phyloP scores from a whole-genome alignment of 2,329 filamentous ascomycete genomes.

The Talaromyces sp. region DNA sequence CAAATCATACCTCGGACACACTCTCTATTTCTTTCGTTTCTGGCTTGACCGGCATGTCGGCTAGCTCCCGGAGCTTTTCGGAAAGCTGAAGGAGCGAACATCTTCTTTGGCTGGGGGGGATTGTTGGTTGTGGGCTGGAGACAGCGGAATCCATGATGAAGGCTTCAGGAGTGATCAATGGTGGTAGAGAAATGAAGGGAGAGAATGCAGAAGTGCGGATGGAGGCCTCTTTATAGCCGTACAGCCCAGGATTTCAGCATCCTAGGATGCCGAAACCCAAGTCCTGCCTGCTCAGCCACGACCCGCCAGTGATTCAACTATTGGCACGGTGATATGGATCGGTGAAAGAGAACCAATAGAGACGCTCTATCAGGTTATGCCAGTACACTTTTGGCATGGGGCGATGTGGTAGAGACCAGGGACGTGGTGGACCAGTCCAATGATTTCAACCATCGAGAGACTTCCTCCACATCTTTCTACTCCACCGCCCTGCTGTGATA shows the following conservation, averaged over 20 bases:
- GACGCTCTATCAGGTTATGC: no score
- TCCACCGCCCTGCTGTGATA: no score
- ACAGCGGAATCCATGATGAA: neutral
- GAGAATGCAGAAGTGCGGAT: neutral
- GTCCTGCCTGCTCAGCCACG: neutral
- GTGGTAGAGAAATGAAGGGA: neutral
- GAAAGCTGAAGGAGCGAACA: neutral
- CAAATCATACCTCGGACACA: neutral
- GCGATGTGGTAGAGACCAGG: neutral
- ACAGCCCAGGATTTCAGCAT: constrained; percentile 7
- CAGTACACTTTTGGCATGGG: no score
- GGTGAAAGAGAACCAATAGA: no score
- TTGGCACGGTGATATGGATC: neutral
- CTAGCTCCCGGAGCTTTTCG: neutral
- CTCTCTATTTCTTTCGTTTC: neutral
- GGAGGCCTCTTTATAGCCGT: neutral
- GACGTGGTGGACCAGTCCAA: neutral
- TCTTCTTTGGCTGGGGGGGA: neutral
- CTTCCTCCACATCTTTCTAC: no score
- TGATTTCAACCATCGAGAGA: neutral
- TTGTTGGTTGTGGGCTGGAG: neutral
- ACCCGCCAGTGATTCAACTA: neutral
- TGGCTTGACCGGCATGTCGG: neutral
- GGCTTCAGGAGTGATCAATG: neutral
- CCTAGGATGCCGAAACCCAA: constrained; percentile 6